phyloP scores from a whole-genome alignment of 2,329 filamentous ascomycete genomes.

The Colletotrichum sp. region DNA sequence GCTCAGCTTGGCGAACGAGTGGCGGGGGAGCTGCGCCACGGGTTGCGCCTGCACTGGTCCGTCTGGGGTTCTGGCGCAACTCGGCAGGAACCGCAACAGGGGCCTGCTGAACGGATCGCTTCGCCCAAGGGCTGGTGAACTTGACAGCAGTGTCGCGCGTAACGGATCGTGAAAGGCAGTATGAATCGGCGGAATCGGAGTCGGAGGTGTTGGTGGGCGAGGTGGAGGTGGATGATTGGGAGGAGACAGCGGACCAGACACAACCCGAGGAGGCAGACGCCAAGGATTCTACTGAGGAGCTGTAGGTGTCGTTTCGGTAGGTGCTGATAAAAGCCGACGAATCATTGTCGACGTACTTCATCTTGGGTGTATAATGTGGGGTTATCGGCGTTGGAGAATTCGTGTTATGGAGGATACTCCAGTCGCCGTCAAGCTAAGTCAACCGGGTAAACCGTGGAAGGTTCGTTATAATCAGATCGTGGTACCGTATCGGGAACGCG shows the following conservation, averaged over 20 bases:
- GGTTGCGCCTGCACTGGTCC: constrained; percentile 60
- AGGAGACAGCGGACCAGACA: constrained; percentile 76
- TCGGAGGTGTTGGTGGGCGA: constrained; percentile 68
- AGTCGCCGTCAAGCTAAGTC: constrained; percentile 38
- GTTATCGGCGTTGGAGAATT: constrained; percentile 18
- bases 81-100: constrained; percentile 57
- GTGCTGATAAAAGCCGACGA: constrained; percentile 57
- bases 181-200: constrained; percentile 52
- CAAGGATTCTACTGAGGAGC: constrained; percentile 74
- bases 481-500: constrained; percentile 37
- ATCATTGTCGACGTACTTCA: constrained; percentile 59
- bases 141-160: constrained; percentile 32
- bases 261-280: constrained; percentile 79
- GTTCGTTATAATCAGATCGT: constrained; percentile 30
- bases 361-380: constrained; percentile 46
- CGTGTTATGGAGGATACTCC: constrained; percentile 28
- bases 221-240: constrained; percentile 73
- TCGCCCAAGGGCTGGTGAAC: constrained; percentile 34
- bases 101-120: constrained; percentile 24
- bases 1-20: constrained; percentile 85
- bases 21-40: constrained; percentile 64
- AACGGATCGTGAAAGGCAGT: constrained; percentile 39
- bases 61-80: constrained; percentile 68
- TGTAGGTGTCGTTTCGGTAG: constrained; percentile 65
- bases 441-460: constrained; percentile 34